Evolutionary conservation across 305 asterid genomes (phyloP).

Genomic region (Solanum aculeatissimum): DNA sequence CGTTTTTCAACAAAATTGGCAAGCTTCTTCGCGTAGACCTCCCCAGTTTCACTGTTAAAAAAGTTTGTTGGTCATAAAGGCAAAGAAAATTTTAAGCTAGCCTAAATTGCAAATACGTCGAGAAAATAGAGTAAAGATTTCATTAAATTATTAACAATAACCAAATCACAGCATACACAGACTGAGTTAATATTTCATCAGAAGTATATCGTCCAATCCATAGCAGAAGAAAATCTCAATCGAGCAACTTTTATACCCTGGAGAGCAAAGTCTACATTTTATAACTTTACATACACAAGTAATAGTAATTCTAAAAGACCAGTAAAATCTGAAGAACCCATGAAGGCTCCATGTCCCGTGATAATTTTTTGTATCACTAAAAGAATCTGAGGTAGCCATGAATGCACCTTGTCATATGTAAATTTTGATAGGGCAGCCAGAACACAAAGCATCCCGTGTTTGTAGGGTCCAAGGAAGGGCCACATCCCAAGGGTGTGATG

Average conservation of each 20-base stretch:
- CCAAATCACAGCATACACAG: not conserved
- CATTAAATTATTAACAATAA: not conserved
- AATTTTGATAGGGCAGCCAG: not conserved
- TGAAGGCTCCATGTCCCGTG: not conserved
- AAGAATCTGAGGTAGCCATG: not conserved
- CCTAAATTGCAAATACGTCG: not conserved
- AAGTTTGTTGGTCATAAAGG: not conserved
- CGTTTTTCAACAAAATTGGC: constrained; percentile 92
- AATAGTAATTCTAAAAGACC: not conserved
- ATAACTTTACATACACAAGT: not conserved
- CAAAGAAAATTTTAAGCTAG: not conserved
- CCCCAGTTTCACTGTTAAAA: constrained; percentile 75
- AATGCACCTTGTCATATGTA: not conserved
- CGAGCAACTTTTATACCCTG: not conserved
- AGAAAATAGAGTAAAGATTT: not conserved
- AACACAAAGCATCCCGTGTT: not conserved
- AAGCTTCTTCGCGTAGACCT: constrained; percentile 81
- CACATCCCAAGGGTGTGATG: not conserved
- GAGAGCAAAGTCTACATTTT: not conserved
- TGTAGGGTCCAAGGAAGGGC: not conserved
- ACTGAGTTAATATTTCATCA: not conserved
- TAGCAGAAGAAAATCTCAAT: not conserved
- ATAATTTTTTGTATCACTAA: not conserved
- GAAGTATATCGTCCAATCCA: not conserved
- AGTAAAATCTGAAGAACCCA: not conserved